Percentiles rank a stretch among this genome's conserved stretches.
These are phyloP conservation scores for Picea glauca DNA, from an alignment of 75 land plant species.

Conservation along the genomic window DNA sequence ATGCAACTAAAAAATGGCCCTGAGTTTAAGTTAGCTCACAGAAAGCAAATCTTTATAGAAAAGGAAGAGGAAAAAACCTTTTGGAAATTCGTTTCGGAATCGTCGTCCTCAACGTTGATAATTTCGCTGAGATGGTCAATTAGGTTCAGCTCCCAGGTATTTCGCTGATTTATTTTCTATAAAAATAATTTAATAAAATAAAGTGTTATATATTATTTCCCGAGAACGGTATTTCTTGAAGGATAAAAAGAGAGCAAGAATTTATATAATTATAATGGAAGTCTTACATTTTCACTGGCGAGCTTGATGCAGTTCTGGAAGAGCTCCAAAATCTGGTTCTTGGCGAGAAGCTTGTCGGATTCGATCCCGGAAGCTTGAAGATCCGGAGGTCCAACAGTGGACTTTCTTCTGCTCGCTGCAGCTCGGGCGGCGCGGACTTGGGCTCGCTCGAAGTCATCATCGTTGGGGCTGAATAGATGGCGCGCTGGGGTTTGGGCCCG, in stretches of 20 bases:
- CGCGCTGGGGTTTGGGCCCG: constrained; percentile 37
- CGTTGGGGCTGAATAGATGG: constrained; percentile 70
- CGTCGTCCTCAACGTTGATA: constrained; percentile 65
- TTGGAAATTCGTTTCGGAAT: constrained; percentile 87
- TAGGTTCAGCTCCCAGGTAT: constrained; percentile 90
- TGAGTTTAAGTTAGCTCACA: background rate
- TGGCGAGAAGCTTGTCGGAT: constrained; percentile 31
- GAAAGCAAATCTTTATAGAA: background rate
- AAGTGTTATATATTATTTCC: background rate
- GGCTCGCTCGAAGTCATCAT: constrained; percentile 81
- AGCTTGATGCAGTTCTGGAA: constrained; percentile 91
- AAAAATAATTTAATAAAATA: background rate
- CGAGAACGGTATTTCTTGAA: background rate
- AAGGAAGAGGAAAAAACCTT: constrained; percentile 48
- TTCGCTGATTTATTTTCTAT: constrained; percentile 96
- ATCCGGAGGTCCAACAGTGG: constrained; percentile 16
- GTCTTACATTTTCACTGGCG: constrained; percentile 79
- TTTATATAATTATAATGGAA: background rate
- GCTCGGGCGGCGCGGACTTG: constrained; percentile 80
- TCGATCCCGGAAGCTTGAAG: constrained; percentile 4
- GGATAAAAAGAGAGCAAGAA: background rate
- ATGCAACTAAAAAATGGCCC: no score
- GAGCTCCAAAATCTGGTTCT: constrained; percentile 69
- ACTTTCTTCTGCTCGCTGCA: constrained; percentile 53
- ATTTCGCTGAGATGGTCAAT: constrained; percentile 85